phyloP scores from a whole-genome alignment of 1,284 basidiomycete species.

The Sporisorium exsertum region DNA sequence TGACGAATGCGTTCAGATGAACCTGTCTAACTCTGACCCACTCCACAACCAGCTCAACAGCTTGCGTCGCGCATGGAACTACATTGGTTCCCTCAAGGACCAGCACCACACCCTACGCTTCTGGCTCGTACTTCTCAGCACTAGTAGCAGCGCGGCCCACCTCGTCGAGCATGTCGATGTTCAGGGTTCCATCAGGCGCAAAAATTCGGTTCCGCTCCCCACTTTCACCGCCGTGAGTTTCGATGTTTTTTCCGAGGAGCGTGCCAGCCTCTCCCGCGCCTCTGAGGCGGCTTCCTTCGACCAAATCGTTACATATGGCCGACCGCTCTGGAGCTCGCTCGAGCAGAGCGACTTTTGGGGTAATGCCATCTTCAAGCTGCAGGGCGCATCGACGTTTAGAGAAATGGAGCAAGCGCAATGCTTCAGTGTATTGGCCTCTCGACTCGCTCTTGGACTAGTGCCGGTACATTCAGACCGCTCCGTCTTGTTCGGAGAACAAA shows the following conservation, averaged over 20 bases:
- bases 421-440: slow-evolving; percentile 16
- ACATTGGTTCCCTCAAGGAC: neutral
- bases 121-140: slow-evolving; percentile 30
- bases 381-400: no score
- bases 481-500: neutral
- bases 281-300: neutral
- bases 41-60: slow-evolving; percentile 13
- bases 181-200: neutral
- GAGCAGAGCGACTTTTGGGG: neutral
- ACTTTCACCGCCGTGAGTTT: slow-evolving; percentile 11
- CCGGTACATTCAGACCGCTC: neutral
- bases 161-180: neutral
- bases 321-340: slow-evolving; percentile 23
- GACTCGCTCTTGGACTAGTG: slow-evolving; percentile 6
- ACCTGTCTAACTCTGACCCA: neutral
- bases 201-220: neutral
- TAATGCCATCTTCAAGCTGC: neutral
- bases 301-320: slow-evolving; percentile 18
- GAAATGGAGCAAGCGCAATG: no score
- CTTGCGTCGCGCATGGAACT: slow-evolving; percentile 20
- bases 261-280: neutral
- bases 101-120: neutral
- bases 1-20: slow-evolving; percentile 27
- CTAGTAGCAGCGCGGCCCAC: slow-evolving; percentile 17
- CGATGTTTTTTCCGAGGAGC: slow-evolving; percentile 8